phyloP scores from a whole-genome alignment of 1,139 yeast genomes.

The Nakaseomyces kungkrabaensis region DNA sequence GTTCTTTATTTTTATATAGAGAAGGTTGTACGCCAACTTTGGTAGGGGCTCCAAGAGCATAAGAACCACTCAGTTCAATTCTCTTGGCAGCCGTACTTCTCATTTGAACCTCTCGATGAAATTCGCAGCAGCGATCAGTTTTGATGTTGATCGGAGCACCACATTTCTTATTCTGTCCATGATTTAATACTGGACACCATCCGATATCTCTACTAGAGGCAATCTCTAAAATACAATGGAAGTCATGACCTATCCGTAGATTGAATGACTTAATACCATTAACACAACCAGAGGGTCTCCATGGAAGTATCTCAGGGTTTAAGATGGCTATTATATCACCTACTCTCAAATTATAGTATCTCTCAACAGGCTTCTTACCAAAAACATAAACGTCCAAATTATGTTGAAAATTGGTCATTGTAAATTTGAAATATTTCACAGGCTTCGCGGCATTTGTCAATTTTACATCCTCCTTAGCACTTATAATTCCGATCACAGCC shows the following conservation, averaged over 20 bases:
- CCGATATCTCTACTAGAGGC: conserved; percentile 69
- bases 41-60: conserved; percentile 37
- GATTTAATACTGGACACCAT: conserved; percentile 42
- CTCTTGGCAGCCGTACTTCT: conserved; percentile 48
- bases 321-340: conserved; percentile 70
- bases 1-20: conserved; percentile 20
- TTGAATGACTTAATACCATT: conserved; percentile 42
- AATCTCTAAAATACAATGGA: conserved; percentile 52
- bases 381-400: conserved; percentile 55
- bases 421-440: conserved; percentile 49
- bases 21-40: conserved; percentile 34
- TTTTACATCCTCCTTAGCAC: conserved; percentile 46
- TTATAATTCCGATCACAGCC: conserved; percentile 61
- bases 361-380: conserved; percentile 51
- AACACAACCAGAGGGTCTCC: conserved; percentile 25
- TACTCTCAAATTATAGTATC: conserved; percentile 58
- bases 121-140: conserved; percentile 52
- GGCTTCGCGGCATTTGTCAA: conserved; percentile 35
- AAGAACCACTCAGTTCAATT: conserved; percentile 64
- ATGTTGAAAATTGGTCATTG: conserved; percentile 57
- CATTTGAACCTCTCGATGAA: conserved; percentile 54
- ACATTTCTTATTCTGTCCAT: conserved; percentile 44
- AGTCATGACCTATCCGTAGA: conserved; percentile 43
- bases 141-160: conserved; percentile 47
- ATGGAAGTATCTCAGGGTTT: conserved; percentile 56